Conservation (phyloP, 768 basidiomycete species). For the Mycena rebaudengoi region DNA sequence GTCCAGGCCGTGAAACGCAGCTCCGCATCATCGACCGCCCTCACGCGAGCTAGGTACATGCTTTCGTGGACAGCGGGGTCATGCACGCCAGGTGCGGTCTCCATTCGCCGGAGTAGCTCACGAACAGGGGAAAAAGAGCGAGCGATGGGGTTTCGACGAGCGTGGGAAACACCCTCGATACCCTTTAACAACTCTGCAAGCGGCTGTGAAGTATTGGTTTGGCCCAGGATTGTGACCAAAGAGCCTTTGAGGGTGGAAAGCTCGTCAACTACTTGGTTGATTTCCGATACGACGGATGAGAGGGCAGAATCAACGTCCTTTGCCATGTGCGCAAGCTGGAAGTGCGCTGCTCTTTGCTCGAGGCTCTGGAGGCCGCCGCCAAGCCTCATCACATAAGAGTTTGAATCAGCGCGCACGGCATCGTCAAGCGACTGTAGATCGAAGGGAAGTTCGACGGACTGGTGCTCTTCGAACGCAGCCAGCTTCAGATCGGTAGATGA, state of each 20-base stretch:
- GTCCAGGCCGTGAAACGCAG: conserved; percentile 57
- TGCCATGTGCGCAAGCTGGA: conserved; percentile 62
- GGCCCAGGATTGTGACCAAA: conserved; percentile 38
- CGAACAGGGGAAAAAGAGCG: conserved; percentile 63
- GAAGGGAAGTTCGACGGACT: conserved; percentile 56
- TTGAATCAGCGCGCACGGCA: conserved; percentile 72
- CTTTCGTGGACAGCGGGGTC: conserved; percentile 56
- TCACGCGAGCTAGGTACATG: conserved; percentile 57
- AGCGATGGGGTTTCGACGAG: conserved; percentile 47
- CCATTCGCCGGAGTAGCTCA: conserved; percentile 64
- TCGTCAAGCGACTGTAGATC: conserved; percentile 69
- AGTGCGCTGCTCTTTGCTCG: conserved; percentile 53
- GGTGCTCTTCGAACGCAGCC: conserved; percentile 40
- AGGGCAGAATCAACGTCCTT: conserved; percentile 59
- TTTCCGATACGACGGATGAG: conserved; percentile 43
- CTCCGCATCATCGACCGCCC: conserved; percentile 61
- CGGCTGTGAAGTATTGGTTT: conserved; percentile 38
- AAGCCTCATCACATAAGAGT: conserved; percentile 72
- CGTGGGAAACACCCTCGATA: conserved; percentile 44
- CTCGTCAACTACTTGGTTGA: conserved; percentile 49
- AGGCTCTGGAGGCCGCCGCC: conserved; percentile 62
- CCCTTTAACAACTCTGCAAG: conserved; percentile 47
- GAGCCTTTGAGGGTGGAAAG: conserved; percentile 49
- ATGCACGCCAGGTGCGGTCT: conserved; percentile 50
- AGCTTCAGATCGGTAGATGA: conserved; percentile 49